Percentiles rank a stretch among this genome's conserved stretches.
phyloP scores from a whole-genome alignment of 2,329 filamentous ascomycete genomes.

The Penicillium hordei region DNA sequence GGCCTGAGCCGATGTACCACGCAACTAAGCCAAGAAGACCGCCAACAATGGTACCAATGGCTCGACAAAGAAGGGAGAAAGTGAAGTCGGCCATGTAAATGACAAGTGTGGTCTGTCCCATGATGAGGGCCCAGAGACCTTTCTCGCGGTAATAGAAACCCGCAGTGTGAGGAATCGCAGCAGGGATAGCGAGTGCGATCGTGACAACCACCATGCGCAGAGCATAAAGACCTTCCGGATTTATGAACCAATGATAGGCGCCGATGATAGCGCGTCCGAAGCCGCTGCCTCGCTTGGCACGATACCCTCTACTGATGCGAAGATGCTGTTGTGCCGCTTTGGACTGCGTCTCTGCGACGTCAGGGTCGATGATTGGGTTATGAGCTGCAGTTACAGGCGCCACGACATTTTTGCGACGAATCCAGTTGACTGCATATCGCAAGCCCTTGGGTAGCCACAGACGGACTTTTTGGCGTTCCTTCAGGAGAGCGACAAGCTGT shows the following conservation, averaged over 20 bases:
- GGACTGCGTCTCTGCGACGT: constrained; percentile 32
- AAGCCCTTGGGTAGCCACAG: constrained; percentile 49
- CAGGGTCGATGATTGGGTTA: constrained; percentile 25
- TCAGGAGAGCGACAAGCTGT: constrained; percentile 40
- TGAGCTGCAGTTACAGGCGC: constrained; percentile 25
- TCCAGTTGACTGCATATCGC: constrained; percentile 43
- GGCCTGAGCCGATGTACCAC: constrained; percentile 55
- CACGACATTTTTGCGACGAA: constrained; percentile 30
- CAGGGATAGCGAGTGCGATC: constrained; percentile 46
- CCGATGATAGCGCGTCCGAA: constrained; percentile 31
- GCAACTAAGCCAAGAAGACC: constrained; percentile 49
- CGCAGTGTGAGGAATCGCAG: constrained; percentile 44
- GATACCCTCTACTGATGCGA: constrained; percentile 38
- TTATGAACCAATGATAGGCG: constrained; percentile 45
- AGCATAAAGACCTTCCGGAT: constrained; percentile 48
- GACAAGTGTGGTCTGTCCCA: constrained; percentile 51
- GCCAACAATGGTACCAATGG: constrained; percentile 48
- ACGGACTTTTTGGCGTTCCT: constrained; percentile 35
- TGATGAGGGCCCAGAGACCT: constrained; percentile 55
- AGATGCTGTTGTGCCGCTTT: constrained; percentile 41
- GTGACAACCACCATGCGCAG: constrained; percentile 52
- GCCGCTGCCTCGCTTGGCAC: constrained; percentile 26
- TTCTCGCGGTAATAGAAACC: constrained; percentile 56
- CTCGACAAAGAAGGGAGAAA: constrained; percentile 46
- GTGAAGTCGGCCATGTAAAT: constrained; percentile 55